Evolutionary conservation across 1,284 basidiomycete species (phyloP).

Genomic region (Sporisorium reilianum): DNA sequence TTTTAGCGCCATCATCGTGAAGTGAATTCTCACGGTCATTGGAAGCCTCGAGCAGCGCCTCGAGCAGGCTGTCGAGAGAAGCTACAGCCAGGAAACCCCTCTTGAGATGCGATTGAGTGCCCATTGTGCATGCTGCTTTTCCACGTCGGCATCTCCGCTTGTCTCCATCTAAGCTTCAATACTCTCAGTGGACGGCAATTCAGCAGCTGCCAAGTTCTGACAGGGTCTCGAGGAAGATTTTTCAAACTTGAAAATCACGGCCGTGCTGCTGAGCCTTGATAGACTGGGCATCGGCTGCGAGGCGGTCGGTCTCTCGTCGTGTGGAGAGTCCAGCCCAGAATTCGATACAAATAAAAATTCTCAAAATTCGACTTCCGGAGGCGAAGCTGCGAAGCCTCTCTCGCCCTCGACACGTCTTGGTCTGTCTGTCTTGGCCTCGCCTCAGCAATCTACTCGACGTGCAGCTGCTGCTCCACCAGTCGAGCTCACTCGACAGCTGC

Average conservation of each 20-base stretch:
- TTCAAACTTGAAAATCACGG: neutral
- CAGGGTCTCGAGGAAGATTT: neutral
- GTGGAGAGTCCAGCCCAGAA: constrained; percentile 33
- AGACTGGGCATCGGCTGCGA: neutral
- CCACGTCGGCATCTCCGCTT: constrained; percentile 2
- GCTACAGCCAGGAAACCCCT: too few species aligned
- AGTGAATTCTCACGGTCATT: too few species aligned
- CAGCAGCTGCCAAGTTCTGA: neutral
- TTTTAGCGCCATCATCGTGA: neutral
- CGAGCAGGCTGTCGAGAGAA: neutral
- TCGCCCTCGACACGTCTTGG: constrained; percentile 17
- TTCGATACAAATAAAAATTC: constrained; percentile 50
- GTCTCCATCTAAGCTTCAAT: neutral
- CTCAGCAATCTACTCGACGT: constrained; percentile 32
- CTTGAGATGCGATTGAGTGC: too few species aligned
- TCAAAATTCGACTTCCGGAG: constrained; percentile 22
- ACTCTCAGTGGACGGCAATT: too few species aligned
- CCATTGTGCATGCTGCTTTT: neutral
- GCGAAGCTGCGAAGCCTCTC: constrained; percentile 2
- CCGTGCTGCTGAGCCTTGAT: neutral
- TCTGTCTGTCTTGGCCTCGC: neutral
- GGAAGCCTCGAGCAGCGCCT: neutral
- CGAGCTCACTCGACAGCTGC: constrained; percentile 1
- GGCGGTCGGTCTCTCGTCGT: neutral
- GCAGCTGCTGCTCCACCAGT: constrained; percentile 28